phyloP scores from a whole-genome alignment of 2,329 filamentous ascomycete genomes.

The Ceratocystis lukuohia region DNA sequence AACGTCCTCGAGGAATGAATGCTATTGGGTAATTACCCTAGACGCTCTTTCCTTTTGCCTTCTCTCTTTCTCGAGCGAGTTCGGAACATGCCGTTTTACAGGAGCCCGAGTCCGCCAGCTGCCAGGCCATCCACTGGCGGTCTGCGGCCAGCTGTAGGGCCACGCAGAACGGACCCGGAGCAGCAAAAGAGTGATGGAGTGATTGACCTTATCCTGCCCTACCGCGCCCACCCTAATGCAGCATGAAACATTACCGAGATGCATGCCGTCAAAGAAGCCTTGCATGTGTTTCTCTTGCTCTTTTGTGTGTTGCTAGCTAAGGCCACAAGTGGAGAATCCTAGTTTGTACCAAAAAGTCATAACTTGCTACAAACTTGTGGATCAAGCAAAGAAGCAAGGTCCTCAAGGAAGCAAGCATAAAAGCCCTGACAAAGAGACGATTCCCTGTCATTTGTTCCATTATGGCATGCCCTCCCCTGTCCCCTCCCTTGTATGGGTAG shows the following conservation, averaged over 20 bases:
- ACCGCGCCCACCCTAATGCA: neutral
- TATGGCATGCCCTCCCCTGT: neutral
- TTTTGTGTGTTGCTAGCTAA: neutral
- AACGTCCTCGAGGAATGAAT: neutral
- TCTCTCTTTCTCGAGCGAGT: neutral
- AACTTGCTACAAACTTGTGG: neutral
- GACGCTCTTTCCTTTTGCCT: neutral
- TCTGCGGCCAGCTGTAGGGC: neutral
- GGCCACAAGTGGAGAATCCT: neutral
- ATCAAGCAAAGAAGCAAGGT: neutral
- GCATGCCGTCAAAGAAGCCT: neutral
- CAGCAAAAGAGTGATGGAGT: too few relatives aligned
- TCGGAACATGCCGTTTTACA: neutral
- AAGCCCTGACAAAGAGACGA: neutral
- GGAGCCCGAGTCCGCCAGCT: constrained; percentile 3
- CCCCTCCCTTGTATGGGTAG: neutral
- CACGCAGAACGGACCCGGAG: neutral
- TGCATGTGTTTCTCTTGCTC: neutral
- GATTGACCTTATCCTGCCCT: neutral
- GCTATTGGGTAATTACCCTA: too few relatives aligned
- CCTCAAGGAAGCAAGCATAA: neutral
- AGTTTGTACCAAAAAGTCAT: neutral
- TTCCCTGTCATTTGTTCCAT: neutral
- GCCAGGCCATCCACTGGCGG: neutral
- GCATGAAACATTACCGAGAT: constrained; percentile 6